phyloP scores from a whole-genome alignment of 2,329 filamentous ascomycete genomes.

The Xylaria sp. region DNA sequence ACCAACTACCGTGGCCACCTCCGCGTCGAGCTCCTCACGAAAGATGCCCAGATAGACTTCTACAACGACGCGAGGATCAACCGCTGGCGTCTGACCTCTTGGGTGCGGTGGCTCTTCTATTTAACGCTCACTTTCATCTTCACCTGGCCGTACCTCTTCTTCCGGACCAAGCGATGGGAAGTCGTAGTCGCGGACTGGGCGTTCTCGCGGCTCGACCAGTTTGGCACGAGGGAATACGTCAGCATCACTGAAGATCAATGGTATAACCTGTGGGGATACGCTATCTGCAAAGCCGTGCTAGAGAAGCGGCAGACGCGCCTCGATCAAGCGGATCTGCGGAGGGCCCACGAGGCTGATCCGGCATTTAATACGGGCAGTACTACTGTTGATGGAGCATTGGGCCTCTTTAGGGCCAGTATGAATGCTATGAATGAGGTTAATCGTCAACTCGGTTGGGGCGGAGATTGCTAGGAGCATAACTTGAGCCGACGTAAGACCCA shows the following conservation, averaged over 20 bases:
- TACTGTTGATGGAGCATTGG: constrained; percentile 47
- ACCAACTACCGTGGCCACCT: constrained; percentile 72
- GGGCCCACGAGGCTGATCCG: constrained; percentile 47
- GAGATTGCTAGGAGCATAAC: constrained; percentile 36
- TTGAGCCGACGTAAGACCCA: neutral
- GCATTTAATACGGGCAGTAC: constrained; percentile 47
- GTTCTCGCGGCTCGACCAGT: constrained; percentile 49
- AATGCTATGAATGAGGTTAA: constrained; percentile 59
- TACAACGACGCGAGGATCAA: constrained; percentile 69
- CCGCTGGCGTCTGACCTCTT: constrained; percentile 66
- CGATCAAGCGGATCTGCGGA: constrained; percentile 60
- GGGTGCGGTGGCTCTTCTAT: constrained; percentile 69
- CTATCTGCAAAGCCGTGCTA: constrained; percentile 64
- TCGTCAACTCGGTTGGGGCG: constrained; percentile 60
- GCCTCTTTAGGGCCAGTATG: constrained; percentile 55
- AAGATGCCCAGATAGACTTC: constrained; percentile 62
- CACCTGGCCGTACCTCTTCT: constrained; percentile 72
- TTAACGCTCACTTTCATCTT: constrained; percentile 72
- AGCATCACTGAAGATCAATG: constrained; percentile 63
- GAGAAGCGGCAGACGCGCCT: constrained; percentile 61
- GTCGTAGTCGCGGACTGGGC: constrained; percentile 67
- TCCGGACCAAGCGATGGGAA: constrained; percentile 70
- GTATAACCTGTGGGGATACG: constrained; percentile 66
- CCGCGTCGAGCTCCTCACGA: constrained; percentile 63
- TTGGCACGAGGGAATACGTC: constrained; percentile 55